Evolutionary conservation across 1,139 yeast genomes (phyloP), one percentile per base, ranked within the genome.

Genomic region (Yamadazyma atlantica): DNA sequence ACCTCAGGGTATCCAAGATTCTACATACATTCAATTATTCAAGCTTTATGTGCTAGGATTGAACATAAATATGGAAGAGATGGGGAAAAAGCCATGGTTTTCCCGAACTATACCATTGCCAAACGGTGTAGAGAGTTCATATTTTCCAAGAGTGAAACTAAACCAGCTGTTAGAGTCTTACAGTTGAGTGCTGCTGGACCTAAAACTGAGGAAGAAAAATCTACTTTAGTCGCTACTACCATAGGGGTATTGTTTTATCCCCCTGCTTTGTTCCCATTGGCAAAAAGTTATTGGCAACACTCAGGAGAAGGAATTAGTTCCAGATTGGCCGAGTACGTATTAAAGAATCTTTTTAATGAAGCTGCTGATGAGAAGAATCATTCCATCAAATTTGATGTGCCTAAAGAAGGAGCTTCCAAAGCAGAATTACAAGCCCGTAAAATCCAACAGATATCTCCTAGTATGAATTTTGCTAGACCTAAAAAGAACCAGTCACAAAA

Each of bases 281-380:
- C 94, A 24, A 89, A 88, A 57, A 80, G 80, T 50, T 92, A 86
- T 62, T 92, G 98, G 98, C 97, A 90, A 57, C 97, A 90, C 54
- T 72, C 95, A 0, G 98, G 98, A 23, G 97, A 92, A 60, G 96
- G 96, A 10, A 78, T 92, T 31, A 86, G 96, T 14, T 86, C 96
- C 9, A 69, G 97, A 52, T 67, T 83, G 62, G 97, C 90, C 1
- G 97, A 90, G 58, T 92, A 87, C 53, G 79, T 86, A 31, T 62
- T 85, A 41, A 78, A 77, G 42, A 86, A 80, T 49, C 65, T 85
- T 49, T 73, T 78, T 48, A 63, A 66, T 18, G 65, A 50, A 12
- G 47, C 50, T 13, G 39, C 33, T 8, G 32, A 31, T 0, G 5
- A 36, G 21, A 41, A 41, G 22, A 36, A 40, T 14, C 41, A 39